A percentile compares a stretch with the other conserved stretches of the same genome.
Evolutionary conservation across 2,329 filamentous ascomycete species (phyloP).

Genomic region (Neonectria hederae): DNA sequence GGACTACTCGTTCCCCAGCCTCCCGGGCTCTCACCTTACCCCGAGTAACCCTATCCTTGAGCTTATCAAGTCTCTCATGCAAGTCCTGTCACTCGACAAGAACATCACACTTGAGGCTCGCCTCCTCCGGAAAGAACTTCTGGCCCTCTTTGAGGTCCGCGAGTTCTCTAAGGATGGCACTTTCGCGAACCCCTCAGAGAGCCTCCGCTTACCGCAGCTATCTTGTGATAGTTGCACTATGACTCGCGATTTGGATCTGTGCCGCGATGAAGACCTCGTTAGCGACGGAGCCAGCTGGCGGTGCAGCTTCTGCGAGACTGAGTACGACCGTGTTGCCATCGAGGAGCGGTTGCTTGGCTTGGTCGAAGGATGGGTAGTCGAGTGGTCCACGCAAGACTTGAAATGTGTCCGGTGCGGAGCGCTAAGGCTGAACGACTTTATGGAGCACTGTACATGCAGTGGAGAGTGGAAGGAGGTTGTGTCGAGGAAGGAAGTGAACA

Average conservation of each 20-base stretch:
- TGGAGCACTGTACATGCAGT: conserved; percentile 95
- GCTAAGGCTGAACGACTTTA: conserved; percentile 87
- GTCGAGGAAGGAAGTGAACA: conserved; percentile 71
- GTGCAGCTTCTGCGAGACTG: conserved; percentile 78
- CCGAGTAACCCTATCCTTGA: conserved; percentile 79
- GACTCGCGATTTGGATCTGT: conserved; percentile 88
- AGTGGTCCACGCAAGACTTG: conserved; percentile 91
- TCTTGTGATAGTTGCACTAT: conserved; percentile 93
- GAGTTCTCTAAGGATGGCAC: conserved; percentile 91
- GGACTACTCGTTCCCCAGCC: conserved; percentile 85
- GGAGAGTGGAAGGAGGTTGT: conserved; percentile 83
- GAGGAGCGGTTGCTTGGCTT: conserved; percentile 84
- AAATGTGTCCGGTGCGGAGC: conserved; percentile 79
- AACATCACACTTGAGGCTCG: conserved; percentile 89
- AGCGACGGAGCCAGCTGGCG: conserved; percentile 67
- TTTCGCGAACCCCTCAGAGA: conserved; percentile 86
- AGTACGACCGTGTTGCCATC: conserved; percentile 80
- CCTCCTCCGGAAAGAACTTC: conserved; percentile 85
- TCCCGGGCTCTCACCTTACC: conserved; percentile 74
- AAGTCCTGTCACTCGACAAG: conserved; percentile 90
- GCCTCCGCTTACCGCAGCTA: conserved; percentile 76
- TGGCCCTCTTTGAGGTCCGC: conserved; percentile 90
- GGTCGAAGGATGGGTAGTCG: conserved; percentile 77
- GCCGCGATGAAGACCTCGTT: conserved; percentile 85
- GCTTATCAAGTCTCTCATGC: conserved; percentile 91